Evolutionary conservation across 192 early-diverging fungal genomes (phyloP), one percentile per base, ranked within the genome.

Genomic region (Backusella westeae): DNA sequence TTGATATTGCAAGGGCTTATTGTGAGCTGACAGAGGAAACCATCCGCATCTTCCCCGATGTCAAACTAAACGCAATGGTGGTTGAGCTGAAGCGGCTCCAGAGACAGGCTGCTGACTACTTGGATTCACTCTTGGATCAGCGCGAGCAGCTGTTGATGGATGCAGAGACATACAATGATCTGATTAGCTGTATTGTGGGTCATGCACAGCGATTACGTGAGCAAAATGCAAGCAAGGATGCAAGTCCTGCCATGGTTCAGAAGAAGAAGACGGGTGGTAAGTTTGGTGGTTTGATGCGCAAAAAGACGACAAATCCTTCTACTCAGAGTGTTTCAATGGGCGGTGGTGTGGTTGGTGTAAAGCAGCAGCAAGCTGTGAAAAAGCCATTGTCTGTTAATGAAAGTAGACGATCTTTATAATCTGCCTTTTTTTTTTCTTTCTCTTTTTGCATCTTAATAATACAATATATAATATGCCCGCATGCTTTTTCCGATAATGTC

Each of bases 81-180:
- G 71, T 72, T 0, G 82, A 85, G 46, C 39, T 90, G 39, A 76
- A 80, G 15, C 74, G 84, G 44, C 67, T 87, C 19, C 83, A 85
- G 29, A 82, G 82, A 26, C 89, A 90, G 68, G 85, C 89, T 4
- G 83, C 83, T 8, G 87, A 88, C 9, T 83, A 85, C 67, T 80
- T 90, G 35, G 84, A 83, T 29, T 84, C 85, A 74, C 83, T 86
- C 69, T 79, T 90, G 66, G 89, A 90, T 75, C 89, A 90, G 73
- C 81, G 89, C 44, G 89, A 90, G 67, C 85, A 88, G 49, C 76
- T 88, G 49, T 80, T 87, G 53, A 90, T 90, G 89, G 89, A 90
- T 66, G 85, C 87, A 23, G 89, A 90, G 44, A 87, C 86, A 14
- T 90, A 88, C 70, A 90, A 90, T 44, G 85, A 88, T 67, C 79